Base-by-base conservation (phyloP, 2,329 filamentous ascomycete genomes). In the Colletotrichum siamense region DNA sequence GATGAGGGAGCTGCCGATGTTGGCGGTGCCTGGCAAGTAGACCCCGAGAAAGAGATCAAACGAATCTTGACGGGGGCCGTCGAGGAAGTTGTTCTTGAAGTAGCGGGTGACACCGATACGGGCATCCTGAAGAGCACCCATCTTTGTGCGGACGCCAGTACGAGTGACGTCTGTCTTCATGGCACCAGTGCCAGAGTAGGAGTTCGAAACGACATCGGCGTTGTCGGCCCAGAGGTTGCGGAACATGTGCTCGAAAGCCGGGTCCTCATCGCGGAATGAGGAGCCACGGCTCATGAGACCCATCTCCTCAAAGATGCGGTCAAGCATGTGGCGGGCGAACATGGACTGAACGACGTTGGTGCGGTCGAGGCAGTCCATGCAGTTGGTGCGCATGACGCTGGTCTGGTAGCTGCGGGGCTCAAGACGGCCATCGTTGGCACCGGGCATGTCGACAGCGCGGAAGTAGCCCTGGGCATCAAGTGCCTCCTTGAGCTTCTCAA, bases 191-290 rank as follows among this genome's bases (percentile, higher is more conserved):
- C 97, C 97, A 2, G 97, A 97, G 85, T 99, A 99, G 1, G 95
- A 94, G 79, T 92, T 94, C 22, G 96, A 98, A 39, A 99, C 96
- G 28, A 98, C 94, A 84, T 99, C 97, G 72, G 98, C 97, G 82
- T 99, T 99, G 86, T 99, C 97, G 34, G 97, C 97, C 97, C 97
- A 99, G 18, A 99, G 90, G 85, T 99, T 99, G 79, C 97, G 95
- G 91, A 99, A 99, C 75, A 99, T 88, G 80, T 94, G 89, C 85
- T 98, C 96, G 83, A 99, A 99, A 1, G 90, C 91, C 15, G 90
- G 87, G 81, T 98, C 95, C 80, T 96, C 94, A 74, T 90, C 88
- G 57, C 93, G 92, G 80, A 97, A 96, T 26, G 91, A 93, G 81
- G 96, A 92, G 71, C 96, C 96, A 30, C 92, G 91, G 69, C 91